Conservation (phyloP, 163 green algal genomes). For the Scenedesmus sp. region DNA sequence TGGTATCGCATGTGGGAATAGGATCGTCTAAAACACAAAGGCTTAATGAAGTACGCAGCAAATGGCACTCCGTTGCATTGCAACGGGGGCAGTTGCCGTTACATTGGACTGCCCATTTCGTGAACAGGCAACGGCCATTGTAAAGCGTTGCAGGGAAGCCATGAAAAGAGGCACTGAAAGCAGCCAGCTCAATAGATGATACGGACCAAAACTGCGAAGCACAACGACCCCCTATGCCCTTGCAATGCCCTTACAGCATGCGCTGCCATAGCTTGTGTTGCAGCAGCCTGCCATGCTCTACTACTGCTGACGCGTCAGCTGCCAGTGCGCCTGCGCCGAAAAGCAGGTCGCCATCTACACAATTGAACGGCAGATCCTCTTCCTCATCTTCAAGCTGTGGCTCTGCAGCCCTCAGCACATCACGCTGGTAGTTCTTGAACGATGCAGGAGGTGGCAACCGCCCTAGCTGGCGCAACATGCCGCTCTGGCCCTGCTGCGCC, state of each 20-base stretch:
- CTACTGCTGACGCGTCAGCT: neutral
- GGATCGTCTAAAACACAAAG: too few species aligned
- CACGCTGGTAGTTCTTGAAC: slow-evolving; percentile 21
- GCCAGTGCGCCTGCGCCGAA: neutral
- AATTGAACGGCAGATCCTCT: slow-evolving; percentile 2
- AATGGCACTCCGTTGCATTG: neutral
- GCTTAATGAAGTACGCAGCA: neutral
- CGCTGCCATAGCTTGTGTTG: neutral
- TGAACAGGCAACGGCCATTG: too few species aligned
- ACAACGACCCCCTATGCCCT: too few species aligned
- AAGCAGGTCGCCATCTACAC: slow-evolving; percentile 38
- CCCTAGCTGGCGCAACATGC: neutral
- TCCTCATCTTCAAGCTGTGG: neutral
- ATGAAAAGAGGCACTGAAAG: neutral
- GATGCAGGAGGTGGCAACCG: neutral
- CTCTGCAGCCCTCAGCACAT: neutral
- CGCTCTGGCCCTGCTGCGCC: neutral
- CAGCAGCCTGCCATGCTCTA: neutral
- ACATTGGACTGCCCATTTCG: neutral
- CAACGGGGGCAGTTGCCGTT: neutral
- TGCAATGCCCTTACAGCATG: neutral
- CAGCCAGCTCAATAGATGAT: neutral
- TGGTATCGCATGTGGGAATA: too few species aligned
- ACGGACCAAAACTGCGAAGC: too few species aligned
- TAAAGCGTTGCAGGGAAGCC: too few species aligned